phyloP scores from a whole-genome alignment of 2,329 filamentous ascomycete species.

The Penicillium expansum region DNA sequence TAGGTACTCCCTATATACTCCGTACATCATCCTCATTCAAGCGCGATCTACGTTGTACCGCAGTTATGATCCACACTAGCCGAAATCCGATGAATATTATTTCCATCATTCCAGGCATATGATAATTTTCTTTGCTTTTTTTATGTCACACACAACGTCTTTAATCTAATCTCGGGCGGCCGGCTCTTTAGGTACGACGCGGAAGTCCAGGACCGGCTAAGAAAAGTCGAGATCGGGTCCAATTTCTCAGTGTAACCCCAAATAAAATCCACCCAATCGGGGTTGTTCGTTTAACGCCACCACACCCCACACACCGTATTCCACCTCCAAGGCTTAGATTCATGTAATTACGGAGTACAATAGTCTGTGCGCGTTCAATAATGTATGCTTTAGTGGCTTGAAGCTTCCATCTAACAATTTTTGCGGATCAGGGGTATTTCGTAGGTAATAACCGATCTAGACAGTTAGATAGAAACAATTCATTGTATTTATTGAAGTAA shows the following conservation, averaged over 20 bases:
- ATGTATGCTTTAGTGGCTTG: background rate
- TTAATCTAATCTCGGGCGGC: background rate
- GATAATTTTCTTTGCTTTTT: too few species aligned
- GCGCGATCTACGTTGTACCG: background rate
- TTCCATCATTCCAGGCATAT: too few species aligned
- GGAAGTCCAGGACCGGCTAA: background rate
- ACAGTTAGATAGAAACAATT: too few species aligned
- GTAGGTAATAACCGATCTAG: background rate
- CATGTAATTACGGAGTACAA: background rate
- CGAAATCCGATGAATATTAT: too few species aligned
- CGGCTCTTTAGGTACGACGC: background rate
- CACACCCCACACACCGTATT: background rate
- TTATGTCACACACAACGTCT: too few species aligned
- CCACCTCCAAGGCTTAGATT: background rate
- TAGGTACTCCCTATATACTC: too few species aligned
- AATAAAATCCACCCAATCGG: background rate
- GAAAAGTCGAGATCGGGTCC: background rate
- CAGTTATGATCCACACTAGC: too few species aligned
- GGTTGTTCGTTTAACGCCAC: fast-evolving
- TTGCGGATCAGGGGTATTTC: background rate
- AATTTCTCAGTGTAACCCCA: background rate
- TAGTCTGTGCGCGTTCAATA: background rate
- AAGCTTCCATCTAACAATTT: background rate
- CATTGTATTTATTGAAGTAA: too few species aligned
- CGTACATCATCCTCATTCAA: background rate